Evolutionary conservation across 139 green algal species (phyloP), one percentile per base, ranked within the genome.

Genomic region (Astrephomene gubernaculifera): DNA sequence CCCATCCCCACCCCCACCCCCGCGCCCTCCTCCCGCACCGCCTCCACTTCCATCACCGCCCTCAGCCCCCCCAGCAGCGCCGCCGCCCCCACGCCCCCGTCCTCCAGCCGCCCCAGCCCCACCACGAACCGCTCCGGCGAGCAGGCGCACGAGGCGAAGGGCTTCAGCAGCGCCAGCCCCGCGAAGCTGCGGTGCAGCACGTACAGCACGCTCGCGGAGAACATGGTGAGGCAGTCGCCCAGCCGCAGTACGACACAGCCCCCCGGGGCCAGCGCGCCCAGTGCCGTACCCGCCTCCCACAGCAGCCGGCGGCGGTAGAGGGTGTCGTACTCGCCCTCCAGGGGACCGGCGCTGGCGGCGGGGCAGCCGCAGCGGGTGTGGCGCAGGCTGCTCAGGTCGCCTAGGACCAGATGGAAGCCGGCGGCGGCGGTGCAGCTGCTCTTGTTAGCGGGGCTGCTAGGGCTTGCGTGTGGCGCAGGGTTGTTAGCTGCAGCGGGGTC

Each of bases 181-280:
- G 25, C 35, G 53, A 93, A 93, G 82, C 78, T 83, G 73, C 90
- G 86, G 74, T 91, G 72, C 57, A 93, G 90, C 33, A 93, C 22
- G 67, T 91, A 92, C 35, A 93, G 64, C 35, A 92, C 54, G 63
- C 82, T 84, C 36, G 80, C 82, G 25, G 72, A 87, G 75, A 91
- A 92, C 35, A 81, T 80, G 24, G 90, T 93, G n/a, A 92, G 72
- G 25, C 63, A 85, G 73, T 90, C 85, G 64, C 53, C 64, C 35
- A 93, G 67, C 1, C 89, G 86, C 49, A 93, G 71, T 25, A 93
- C 74, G 27, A 88, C 45, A 29, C 57, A 83, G 36, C 90, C 90
- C n/a, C 90, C 90, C 19, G 85, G 70, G 43, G 69, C 64, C 21
- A 88, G 44, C 38, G 8, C 67, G 35, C 60, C 31, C 39, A 93